Percentiles rank a stretch among this genome's conserved stretches.
phyloP scores from a whole-genome alignment of 164 flowering plant genomes.

The Stephania cephalantha region DNA sequence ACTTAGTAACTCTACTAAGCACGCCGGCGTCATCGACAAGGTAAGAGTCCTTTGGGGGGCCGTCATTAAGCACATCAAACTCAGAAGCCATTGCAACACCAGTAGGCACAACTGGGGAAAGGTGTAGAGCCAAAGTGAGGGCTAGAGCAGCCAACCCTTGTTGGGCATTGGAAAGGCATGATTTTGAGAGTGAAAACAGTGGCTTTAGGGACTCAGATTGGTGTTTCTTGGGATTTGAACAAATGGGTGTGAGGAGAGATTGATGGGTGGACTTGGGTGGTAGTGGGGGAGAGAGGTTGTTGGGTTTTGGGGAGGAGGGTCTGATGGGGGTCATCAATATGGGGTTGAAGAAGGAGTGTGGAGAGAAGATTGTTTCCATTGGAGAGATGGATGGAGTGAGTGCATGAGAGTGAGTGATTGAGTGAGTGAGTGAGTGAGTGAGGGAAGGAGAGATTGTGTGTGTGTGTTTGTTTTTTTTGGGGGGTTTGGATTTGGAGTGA shows the following conservation, averaged over 20 bases:
- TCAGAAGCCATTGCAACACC: constrained; percentile 64
- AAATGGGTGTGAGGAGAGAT: constrained; percentile 29
- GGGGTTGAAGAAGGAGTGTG: constrained; percentile 58
- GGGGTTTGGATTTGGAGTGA: constrained; percentile 42
- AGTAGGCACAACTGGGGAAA: constrained; percentile 35
- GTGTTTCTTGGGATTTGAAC: constrained; percentile 25
- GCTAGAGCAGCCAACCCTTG: constrained; percentile 86
- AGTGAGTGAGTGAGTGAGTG: constrained; percentile 7
- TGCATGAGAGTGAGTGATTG: constrained; percentile 8
- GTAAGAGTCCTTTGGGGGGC: constrained; percentile 73
- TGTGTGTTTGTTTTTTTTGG: background rate
- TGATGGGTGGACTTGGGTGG: constrained; percentile 33
- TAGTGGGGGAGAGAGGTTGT: constrained; percentile 4
- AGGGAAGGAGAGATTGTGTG: constrained; percentile 4
- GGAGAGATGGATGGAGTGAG: constrained; percentile 6
- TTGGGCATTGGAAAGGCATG: constrained; percentile 54
- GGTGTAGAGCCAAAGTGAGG: constrained; percentile 68
- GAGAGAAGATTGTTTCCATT: constrained; percentile 87
- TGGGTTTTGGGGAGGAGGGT: constrained; percentile 20
- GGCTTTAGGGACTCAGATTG: constrained; percentile 12
- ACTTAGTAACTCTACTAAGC: constrained; percentile 76
- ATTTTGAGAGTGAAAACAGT: constrained; percentile 30
- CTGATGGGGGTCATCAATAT: constrained; percentile 31
- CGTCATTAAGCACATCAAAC: constrained; percentile 76
- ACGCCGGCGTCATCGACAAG: constrained; percentile 94